phyloP scores from a whole-genome alignment of 1,139 yeast genomes.

The Diutina sp. region DNA sequence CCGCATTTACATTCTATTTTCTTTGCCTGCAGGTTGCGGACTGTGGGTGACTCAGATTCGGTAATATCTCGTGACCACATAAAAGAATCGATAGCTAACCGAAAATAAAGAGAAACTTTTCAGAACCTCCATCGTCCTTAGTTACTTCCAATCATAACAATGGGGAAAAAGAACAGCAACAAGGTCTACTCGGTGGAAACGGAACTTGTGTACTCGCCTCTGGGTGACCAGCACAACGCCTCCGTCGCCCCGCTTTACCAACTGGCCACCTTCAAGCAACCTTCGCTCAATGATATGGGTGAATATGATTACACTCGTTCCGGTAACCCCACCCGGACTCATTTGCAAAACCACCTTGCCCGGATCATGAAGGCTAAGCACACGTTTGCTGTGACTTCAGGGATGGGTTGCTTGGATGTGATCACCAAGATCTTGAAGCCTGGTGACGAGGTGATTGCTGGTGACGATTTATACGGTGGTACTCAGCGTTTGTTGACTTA shows the following conservation, averaged over 20 bases:
- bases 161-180: neutral
- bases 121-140: neutral
- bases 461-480: constrained; percentile 90
- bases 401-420: constrained; percentile 88
- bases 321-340: constrained; percentile 89
- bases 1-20: neutral
- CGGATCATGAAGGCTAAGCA: constrained; percentile 63
- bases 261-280: constrained; percentile 86
- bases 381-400: constrained; percentile 74
- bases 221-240: constrained; percentile 65
- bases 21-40: neutral
- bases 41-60: neutral
- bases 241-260: constrained; percentile 85
- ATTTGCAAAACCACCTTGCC: constrained; percentile 64
- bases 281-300: constrained; percentile 63
- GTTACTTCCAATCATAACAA: neutral
- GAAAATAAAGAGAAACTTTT: neutral
- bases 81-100: neutral
- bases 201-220: constrained; percentile 55
- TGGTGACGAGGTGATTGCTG: constrained; percentile 81
- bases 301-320: constrained; percentile 86
- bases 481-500: constrained; percentile 76
- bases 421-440: constrained; percentile 60
- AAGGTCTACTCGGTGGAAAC: constrained; percentile 37
- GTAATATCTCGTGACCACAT: neutral